Evolutionary conservation across 441 rosid genomes (phyloP), one percentile per base, ranked within the genome.

Genomic region (Croton laevigatus): DNA sequence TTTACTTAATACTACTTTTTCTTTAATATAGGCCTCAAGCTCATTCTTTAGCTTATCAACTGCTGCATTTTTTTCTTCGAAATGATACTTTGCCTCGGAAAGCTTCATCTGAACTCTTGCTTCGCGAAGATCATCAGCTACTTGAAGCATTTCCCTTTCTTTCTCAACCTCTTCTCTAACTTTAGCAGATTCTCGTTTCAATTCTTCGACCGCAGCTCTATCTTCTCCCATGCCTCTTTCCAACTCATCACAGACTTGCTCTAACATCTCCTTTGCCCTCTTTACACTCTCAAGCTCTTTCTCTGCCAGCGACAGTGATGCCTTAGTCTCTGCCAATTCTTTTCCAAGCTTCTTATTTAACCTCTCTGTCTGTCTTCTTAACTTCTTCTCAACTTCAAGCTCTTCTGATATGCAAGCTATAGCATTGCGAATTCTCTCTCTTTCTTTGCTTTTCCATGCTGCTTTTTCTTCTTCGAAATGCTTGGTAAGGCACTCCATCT

Each of bases 51-150:
- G 77, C 80, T 58, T 63, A 70, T 91, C 95, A 3, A 90, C 86
- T 3, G 87, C 97, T 4, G 87, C 89, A 60, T 89, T 86, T 80
- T 94, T 90, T 81, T 91, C 98, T 73, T 94, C 97, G 8, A 90
- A 91, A 65, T 89, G 90, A 75, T 82, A 83, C 44, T 78, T 89
- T 0, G 98, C 97, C 38, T 94, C 98, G 0, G 84, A 83, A 0
- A 94, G 91, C 84, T 94, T 94, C 98, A 94, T 94, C 79, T 91
- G 97, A 57, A 94, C 93, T 65, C 98, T 82, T 80, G 91, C 97
- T 82, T 94, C 97, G 0, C 98, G 88, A 79, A 90, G 72, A 20
- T 88, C 91, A 78, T 91, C 98, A 6, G 97, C 98, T 4, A 94
- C 75, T 73, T 86, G 97, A 81, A 94, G 89, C 97, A 94, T 94